Evolutionary conservation across 257 asterid species (phyloP).

Genomic region (Craterostigma plantagineum): DNA sequence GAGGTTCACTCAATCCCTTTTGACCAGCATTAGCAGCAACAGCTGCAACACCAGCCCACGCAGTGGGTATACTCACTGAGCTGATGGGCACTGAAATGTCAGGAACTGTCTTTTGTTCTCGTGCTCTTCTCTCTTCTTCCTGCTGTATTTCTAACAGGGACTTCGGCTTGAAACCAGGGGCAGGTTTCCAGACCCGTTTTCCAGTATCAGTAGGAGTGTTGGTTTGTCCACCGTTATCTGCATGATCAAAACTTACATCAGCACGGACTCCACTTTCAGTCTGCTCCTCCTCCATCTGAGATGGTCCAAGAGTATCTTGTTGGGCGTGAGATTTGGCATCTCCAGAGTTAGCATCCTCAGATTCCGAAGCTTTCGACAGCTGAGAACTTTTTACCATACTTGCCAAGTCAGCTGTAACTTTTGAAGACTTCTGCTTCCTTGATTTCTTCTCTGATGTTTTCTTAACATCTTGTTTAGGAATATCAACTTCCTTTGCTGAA

Average conservation of each 20-base stretch:
- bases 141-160: slow-evolving; percentile 80
- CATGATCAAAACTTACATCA: slow-evolving; percentile 14
- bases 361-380: slow-evolving; percentile 24
- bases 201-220: slow-evolving; percentile 16
- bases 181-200: slow-evolving; percentile 88
- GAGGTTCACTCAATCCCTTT: slow-evolving; percentile 24
- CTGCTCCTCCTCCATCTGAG: slow-evolving; percentile 20
- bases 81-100: slow-evolving; percentile 36
- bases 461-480: slow-evolving; percentile 32
- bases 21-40: slow-evolving; percentile 34
- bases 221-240: slow-evolving; percentile 12
- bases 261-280: slow-evolving; percentile 15
- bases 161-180: slow-evolving; percentile 92
- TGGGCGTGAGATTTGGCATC: slow-evolving; percentile 20
- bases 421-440: slow-evolving; percentile 62
- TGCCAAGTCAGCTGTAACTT: slow-evolving; percentile 30
- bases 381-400: slow-evolving; percentile 31
- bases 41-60: slow-evolving; percentile 60
- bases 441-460: slow-evolving; percentile 70
- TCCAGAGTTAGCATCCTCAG: slow-evolving; percentile 14
- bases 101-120: slow-evolving; percentile 29
- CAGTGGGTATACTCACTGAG: slow-evolving; percentile 29
- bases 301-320: slow-evolving; percentile 16
- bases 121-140: slow-evolving; percentile 89
- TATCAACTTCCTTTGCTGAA: slow-evolving; percentile 34